Conservation (phyloP, 2,329 filamentous ascomycete species). For the Epichloe glyceriae region DNA sequence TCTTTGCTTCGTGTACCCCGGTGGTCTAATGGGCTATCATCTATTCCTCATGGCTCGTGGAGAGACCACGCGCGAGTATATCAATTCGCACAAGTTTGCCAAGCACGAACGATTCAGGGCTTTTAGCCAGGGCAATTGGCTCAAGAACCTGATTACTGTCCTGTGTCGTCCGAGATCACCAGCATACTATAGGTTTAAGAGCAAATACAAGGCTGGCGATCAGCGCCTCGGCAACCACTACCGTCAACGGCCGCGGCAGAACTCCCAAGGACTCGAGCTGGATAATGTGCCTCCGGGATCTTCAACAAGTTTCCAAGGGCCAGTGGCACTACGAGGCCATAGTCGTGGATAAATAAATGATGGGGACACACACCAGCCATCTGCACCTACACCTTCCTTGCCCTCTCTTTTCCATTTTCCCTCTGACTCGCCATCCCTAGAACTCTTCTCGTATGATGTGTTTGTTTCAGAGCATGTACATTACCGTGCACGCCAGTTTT, state of each 20-base stretch:
- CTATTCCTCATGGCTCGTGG: constrained; percentile 80
- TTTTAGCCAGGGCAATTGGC: constrained; percentile 64
- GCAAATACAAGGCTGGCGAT: constrained; percentile 63
- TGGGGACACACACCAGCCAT: not conserved
- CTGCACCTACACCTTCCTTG: not conserved
- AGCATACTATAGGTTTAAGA: constrained; percentile 82
- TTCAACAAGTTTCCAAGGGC: constrained; percentile 40
- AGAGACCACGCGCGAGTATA: constrained; percentile 90
- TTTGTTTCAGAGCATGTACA: not conserved
- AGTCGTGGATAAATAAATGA: constrained; percentile 8
- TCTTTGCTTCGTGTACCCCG: constrained; percentile 65
- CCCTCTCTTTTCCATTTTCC: not conserved
- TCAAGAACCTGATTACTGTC: constrained; percentile 71
- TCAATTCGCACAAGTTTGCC: constrained; percentile 90
- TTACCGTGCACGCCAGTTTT: not conserved
- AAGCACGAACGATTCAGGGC: constrained; percentile 86
- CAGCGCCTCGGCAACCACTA: constrained; percentile 56
- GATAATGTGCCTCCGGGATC: constrained; percentile 41
- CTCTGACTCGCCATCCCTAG: not conserved
- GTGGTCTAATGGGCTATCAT: constrained; percentile 76
- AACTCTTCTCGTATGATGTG: not conserved
- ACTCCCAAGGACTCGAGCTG: constrained; percentile 56
- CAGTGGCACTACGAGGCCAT: constrained; percentile 30
- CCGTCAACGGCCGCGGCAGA: constrained; percentile 30
- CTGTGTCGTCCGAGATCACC: constrained; percentile 73